Percentiles rank a stretch among this genome's conserved stretches.
Evolutionary conservation across 2,329 filamentous ascomycete genomes (phyloP).

Genomic region (Aureobasidium sp.): DNA sequence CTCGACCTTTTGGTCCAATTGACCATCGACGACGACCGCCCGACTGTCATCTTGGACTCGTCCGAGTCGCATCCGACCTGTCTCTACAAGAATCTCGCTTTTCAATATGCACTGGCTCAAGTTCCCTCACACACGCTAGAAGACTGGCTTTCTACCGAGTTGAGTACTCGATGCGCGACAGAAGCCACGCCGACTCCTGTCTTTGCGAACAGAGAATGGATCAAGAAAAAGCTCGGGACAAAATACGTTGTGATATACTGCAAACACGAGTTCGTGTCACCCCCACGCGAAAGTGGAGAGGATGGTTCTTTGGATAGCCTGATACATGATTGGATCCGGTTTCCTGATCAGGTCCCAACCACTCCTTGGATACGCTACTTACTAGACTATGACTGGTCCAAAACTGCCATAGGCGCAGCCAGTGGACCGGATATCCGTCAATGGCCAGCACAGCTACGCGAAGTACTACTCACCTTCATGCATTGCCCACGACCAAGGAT

Average conservation of each 20-base stretch:
- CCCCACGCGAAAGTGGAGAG: not conserved
- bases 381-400: not conserved
- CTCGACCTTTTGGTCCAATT: not conserved
- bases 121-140: not conserved
- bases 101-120: not conserved
- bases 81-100: not conserved
- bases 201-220: not conserved
- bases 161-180: not conserved
- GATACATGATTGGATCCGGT: not conserved
- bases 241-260: conserved; percentile 2
- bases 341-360: not conserved
- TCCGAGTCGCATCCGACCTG: not conserved
- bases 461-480: not conserved
- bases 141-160: not conserved
- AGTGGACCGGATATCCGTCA: conserved; percentile 1
- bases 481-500: not conserved
- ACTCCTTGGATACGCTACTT: not conserved
- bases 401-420: not conserved
- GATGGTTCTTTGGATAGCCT: not conserved
- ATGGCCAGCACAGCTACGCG: not conserved
- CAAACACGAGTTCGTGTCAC: not conserved
- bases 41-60: not conserved
- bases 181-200: not conserved
- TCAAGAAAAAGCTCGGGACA: conserved; percentile 3
- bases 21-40: not conserved